Evolutionary conservation across 1,284 basidiomycete species (phyloP), one percentile per base, ranked within the genome.

Genomic region (Apiotrichum porosum): DNA sequence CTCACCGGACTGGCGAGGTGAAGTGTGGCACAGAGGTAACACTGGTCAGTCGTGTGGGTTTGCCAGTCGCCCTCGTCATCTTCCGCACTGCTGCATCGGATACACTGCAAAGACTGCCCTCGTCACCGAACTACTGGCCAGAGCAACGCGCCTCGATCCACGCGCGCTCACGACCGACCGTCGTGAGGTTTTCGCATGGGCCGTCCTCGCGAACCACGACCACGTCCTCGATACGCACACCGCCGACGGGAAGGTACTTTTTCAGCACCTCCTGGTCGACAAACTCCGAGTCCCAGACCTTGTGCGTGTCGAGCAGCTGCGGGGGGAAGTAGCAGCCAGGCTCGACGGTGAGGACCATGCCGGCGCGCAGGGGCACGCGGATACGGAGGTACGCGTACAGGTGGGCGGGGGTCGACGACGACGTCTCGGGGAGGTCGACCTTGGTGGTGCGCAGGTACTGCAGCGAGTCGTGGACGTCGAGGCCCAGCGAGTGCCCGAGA

Each of bases 301-400:
- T 67, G 37, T 85, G 77, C n/a, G 81, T 75, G 3, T 81, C 79
- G 32, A 93, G 76, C 19, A 90, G 77, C 58, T 88, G 83, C 2
- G 84, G 83, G 4, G 84, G 83, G 76, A 90, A 90, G 71, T 92
- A 92, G 60, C 84, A 83, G 0, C 91, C 90, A 0, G 91, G 91
- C 62, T 95, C 91, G 22, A 93, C 60, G 18, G 70, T 72, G 26
- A 92, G 82, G 12, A 90, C 84, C 88, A 92, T 91, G n/a, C 82
- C 81, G 28, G 76, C 75, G 61, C 81, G 78, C 15, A 94, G 73
- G 2, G 81, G 81, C 42, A 86, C 75, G 38, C 89, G 75, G 38
- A 93, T 76, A 37, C 91, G 77, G 37, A 95, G 75, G 67, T 89
- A 86, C 9, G 78, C 78, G 68, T 89, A 90, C 48, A 92, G 83